Conservation (phyloP, 495 filamentous ascomycete genomes). For the Penicilliopsis zonata region DNA sequence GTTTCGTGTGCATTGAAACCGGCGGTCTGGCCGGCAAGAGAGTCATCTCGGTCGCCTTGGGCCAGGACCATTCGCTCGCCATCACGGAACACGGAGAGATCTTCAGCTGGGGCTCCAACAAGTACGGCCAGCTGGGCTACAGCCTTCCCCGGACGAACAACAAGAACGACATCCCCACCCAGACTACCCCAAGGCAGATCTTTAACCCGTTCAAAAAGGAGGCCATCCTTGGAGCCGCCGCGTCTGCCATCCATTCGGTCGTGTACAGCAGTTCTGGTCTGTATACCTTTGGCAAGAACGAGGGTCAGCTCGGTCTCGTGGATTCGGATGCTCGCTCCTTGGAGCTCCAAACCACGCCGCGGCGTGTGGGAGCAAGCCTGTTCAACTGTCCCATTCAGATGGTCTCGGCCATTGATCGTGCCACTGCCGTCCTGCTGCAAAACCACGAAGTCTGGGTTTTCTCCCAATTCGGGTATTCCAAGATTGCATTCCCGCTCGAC, state of each 20-base stretch:
- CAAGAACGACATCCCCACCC: slow-evolving; percentile 64
- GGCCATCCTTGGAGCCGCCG: slow-evolving; percentile 65
- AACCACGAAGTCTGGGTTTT: slow-evolving; percentile 88
- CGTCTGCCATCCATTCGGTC: slow-evolving; percentile 86
- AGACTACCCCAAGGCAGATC: slow-evolving; percentile 71
- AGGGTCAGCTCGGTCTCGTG: slow-evolving; percentile 86
- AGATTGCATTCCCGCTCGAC: slow-evolving; percentile 67
- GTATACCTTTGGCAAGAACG: slow-evolving; percentile 92
- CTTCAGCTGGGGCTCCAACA: slow-evolving; percentile 89
- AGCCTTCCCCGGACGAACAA: slow-evolving; percentile 40
- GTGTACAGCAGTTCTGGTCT: slow-evolving; percentile 71
- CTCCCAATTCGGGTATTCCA: slow-evolving; percentile 84
- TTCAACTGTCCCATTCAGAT: slow-evolving; percentile 66
- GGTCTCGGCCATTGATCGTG: slow-evolving; percentile 82
- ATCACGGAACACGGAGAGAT: slow-evolving; percentile 70
- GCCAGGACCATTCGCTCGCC: slow-evolving; percentile 83
- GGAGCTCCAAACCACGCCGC: slow-evolving; percentile 65
- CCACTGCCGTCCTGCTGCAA: slow-evolving; percentile 73
- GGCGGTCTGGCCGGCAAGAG: slow-evolving; percentile 58
- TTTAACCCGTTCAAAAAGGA: slow-evolving; percentile 88
- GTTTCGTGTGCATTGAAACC: slow-evolving; percentile 66
- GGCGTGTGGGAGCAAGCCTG: slow-evolving; percentile 77
- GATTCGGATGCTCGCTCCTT: slow-evolving; percentile 90
- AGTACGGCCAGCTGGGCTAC: slow-evolving; percentile 79
- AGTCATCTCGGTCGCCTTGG: slow-evolving; percentile 62